Conservation (phyloP, 176 grass and related monocot species). For the Cenchrus purpureus region DNA sequence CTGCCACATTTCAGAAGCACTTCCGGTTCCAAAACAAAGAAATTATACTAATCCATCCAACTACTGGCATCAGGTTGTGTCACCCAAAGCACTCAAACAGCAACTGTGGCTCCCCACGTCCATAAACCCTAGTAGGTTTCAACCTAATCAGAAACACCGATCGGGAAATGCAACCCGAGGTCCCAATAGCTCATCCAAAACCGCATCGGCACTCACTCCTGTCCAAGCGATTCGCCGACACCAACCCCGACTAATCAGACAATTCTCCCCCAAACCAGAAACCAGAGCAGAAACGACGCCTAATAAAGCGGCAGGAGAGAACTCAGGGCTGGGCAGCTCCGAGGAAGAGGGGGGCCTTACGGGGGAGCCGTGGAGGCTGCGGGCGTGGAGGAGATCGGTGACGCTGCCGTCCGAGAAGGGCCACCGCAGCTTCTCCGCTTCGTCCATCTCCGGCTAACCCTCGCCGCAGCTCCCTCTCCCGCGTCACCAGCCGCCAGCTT, state of each 20-base stretch:
- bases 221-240: neutral
- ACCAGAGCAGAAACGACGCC: slow-evolving; percentile 8
- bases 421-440: slow-evolving; percentile 63
- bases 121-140: slow-evolving; percentile 38
- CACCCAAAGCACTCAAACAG: slow-evolving; percentile 16
- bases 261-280: slow-evolving; percentile 16
- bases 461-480: slow-evolving; percentile 3
- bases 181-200: neutral
- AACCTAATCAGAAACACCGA: neutral
- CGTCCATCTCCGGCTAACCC: slow-evolving; percentile 38
- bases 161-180: neutral
- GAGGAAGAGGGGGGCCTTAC: slow-evolving; percentile 33
- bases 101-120: neutral
- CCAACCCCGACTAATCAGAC: slow-evolving; percentile 8
- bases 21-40: neutral
- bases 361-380: slow-evolving; percentile 43
- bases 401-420: slow-evolving; percentile 66
- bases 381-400: slow-evolving; percentile 65
- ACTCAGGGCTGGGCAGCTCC: neutral
- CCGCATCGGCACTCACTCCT: neutral
- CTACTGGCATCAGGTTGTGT: neutral
- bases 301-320: neutral
- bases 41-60: neutral
- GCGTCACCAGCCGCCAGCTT: slow-evolving; percentile 9
- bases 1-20: neutral